These are phyloP conservation scores for Globisporangium orthogonon DNA, from an alignment of 352 stramenopile species.

Conservation along the genomic window DNA sequence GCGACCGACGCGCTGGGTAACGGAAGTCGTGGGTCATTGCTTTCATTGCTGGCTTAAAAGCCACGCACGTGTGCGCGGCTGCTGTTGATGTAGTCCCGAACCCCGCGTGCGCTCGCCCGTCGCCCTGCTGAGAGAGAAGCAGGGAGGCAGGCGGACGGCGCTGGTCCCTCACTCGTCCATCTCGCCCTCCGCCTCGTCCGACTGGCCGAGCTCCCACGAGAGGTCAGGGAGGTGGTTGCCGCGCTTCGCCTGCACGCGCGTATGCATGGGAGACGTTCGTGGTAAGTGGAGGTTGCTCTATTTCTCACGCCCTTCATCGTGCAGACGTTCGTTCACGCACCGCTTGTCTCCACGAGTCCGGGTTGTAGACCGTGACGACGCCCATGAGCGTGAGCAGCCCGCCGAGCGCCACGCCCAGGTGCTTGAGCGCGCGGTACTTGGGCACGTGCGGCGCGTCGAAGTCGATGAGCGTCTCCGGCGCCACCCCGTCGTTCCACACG, in stretches of 20 bases:
- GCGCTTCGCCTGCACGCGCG: constrained; percentile 43
- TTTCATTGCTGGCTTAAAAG: constrained; percentile 1
- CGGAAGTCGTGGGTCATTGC: background rate
- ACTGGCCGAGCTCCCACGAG: constrained; percentile 76
- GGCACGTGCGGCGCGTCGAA: constrained; percentile 84
- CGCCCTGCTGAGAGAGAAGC: background rate
- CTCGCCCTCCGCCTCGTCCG: constrained; percentile 73
- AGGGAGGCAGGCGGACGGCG: too few relatives aligned
- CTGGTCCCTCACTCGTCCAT: constrained; percentile 21
- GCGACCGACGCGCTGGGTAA: background rate
- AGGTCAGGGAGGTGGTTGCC: constrained; percentile 71
- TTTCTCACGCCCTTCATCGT: too few relatives aligned
- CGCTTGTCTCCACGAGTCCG: constrained; percentile 73
- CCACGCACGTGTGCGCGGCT: background rate
- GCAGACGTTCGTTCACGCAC: constrained; percentile 28
- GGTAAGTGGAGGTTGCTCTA: background rate
- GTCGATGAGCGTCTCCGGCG: constrained; percentile 84
- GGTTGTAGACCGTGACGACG: constrained; percentile 76
- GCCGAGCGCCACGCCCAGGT: constrained; percentile 51
- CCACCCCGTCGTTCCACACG: constrained; percentile 85
- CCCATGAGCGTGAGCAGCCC: constrained; percentile 66
- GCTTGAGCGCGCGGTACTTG: constrained; percentile 65
- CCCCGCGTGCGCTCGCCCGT: too few relatives aligned
- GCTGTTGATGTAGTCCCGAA: background rate
- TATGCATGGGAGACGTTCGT: background rate